A percentile compares a stretch with the other conserved stretches of the same genome.
phyloP scores from a whole-genome alignment of 805 yeast species.

The Helenozyma baotianmanensis region DNA sequence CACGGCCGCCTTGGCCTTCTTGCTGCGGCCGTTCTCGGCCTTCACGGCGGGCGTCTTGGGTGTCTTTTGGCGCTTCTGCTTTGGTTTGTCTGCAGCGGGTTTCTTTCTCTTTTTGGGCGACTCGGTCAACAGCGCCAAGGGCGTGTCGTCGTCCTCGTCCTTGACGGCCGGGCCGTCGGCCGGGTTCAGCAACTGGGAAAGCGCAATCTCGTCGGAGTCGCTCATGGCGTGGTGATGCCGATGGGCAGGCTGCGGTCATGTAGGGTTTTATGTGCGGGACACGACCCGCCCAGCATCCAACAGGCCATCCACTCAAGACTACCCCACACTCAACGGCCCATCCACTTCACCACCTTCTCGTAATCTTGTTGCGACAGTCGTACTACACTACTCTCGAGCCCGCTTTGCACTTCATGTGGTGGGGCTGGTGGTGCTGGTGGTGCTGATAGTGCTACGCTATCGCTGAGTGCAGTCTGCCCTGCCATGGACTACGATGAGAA shows the following conservation, averaged over 20 bases:
- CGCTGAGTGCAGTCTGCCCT: too few relatives aligned
- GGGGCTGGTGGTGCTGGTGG: not conserved
- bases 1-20: slow-evolving; percentile 3
- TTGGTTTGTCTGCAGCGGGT: slow-evolving; percentile 10
- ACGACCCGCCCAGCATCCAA: too few relatives aligned
- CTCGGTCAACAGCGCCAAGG: slow-evolving; percentile 12
- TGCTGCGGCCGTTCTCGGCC: slow-evolving; percentile 8
- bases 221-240: too few relatives aligned
- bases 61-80: slow-evolving; percentile 9
- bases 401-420: not conserved
- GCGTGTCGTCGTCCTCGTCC: slow-evolving; percentile 15
- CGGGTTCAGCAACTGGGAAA: slow-evolving; percentile 6
- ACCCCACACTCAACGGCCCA: too few relatives aligned
- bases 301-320: too few relatives aligned
- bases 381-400: not conserved
- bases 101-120: slow-evolving; percentile 1
- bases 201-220: slow-evolving; percentile 26
- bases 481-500: not conserved
- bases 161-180: slow-evolving; percentile 1
- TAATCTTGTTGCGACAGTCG: too few relatives aligned
- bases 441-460: too few relatives aligned
- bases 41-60: slow-evolving; percentile 4
- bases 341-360: too few relatives aligned
- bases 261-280: too few relatives aligned
- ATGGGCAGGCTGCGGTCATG: too few relatives aligned